Percentiles rank a stretch among this genome's conserved stretches.
phyloP scores from a whole-genome alignment of 2,329 filamentous ascomycete species.

The Colletotrichum tropicicola region DNA sequence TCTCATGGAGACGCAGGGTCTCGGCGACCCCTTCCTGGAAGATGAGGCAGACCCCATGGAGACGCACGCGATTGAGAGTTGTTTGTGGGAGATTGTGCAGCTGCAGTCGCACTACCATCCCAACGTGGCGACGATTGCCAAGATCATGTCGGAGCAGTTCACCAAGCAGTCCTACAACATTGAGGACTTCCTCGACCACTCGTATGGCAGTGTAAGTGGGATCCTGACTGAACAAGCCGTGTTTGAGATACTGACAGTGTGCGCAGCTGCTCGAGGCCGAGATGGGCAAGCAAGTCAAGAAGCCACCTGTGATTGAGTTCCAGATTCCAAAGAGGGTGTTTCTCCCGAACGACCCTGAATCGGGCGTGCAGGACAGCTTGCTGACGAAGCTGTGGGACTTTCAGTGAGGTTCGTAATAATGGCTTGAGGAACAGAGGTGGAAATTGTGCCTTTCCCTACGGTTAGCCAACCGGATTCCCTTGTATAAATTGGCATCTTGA shows the following conservation, averaged over 20 bases:
- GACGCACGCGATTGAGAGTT: slow-evolving; percentile 89
- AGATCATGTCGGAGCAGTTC: slow-evolving; percentile 95
- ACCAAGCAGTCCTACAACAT: slow-evolving; percentile 94
- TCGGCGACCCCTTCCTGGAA: slow-evolving; percentile 79
- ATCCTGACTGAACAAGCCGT: slow-evolving; percentile 59
- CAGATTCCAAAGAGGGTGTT: slow-evolving; percentile 92
- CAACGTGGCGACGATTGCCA: slow-evolving; percentile 92
- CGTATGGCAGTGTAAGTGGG: slow-evolving; percentile 78
- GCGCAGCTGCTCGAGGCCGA: slow-evolving; percentile 83
- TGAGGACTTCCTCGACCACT: slow-evolving; percentile 98
- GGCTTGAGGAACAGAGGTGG: background rate
- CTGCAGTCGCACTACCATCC: slow-evolving; percentile 95
- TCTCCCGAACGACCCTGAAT: slow-evolving; percentile 56
- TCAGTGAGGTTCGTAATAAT: slow-evolving; percentile 30
- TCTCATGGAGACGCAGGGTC: slow-evolving; percentile 66
- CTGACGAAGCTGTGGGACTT: slow-evolving; percentile 72
- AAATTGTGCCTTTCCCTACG: background rate
- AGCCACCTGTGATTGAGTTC: slow-evolving; percentile 88
- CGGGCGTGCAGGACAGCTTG: slow-evolving; percentile 60
- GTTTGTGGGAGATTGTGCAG: slow-evolving; percentile 93
- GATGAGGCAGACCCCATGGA: slow-evolving; percentile 83
- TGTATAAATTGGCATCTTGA: slow-evolving; percentile 8
- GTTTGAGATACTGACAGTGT: slow-evolving; percentile 40
- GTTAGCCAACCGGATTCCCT: background rate
- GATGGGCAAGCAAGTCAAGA: slow-evolving; percentile 83